These are phyloP conservation scores for Chlamydomonas sp. DNA, from an alignment of 139 green algal genomes.

Conservation along the genomic window DNA sequence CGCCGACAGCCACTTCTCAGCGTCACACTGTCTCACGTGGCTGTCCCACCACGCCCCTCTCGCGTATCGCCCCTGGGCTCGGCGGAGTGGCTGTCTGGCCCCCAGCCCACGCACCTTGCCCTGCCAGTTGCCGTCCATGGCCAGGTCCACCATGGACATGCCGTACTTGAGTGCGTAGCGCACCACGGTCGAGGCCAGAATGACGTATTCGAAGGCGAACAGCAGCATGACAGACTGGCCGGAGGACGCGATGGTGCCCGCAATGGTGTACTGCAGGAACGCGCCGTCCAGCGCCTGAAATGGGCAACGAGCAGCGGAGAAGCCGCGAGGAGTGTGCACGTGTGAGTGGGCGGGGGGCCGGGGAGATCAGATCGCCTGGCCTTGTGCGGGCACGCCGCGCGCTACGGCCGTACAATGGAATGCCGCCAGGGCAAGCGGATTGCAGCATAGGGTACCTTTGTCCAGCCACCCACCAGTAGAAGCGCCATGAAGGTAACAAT, in stretches of 20 bases:
- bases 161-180: conserved; percentile 89
- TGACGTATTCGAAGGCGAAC: conserved; percentile 99
- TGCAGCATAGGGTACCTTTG: too few species aligned
- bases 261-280: conserved; percentile 88
- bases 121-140: conserved; percentile 93
- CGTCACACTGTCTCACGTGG: too few species aligned
- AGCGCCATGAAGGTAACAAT: conserved; percentile 84
- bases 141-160: conserved; percentile 78
- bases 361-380: too few species aligned
- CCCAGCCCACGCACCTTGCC: conserved; percentile 59
- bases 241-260: conserved; percentile 64
- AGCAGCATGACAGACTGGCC: conserved; percentile 92
- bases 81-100: too few species aligned
- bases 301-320: background rate
- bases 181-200: conserved; percentile 79
- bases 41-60: too few species aligned
- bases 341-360: background rate
- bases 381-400: too few species aligned
- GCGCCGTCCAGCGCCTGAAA: conserved; percentile 77
- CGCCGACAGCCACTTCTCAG: too few species aligned
- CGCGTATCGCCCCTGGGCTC: too few species aligned
- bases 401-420: background rate
- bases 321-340: background rate
- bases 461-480: conserved; percentile 74
- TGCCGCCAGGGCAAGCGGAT: too few species aligned